Base-by-base conservation (phyloP, 805 yeast species). In the Tetrapisispora namnaoensis region DNA sequence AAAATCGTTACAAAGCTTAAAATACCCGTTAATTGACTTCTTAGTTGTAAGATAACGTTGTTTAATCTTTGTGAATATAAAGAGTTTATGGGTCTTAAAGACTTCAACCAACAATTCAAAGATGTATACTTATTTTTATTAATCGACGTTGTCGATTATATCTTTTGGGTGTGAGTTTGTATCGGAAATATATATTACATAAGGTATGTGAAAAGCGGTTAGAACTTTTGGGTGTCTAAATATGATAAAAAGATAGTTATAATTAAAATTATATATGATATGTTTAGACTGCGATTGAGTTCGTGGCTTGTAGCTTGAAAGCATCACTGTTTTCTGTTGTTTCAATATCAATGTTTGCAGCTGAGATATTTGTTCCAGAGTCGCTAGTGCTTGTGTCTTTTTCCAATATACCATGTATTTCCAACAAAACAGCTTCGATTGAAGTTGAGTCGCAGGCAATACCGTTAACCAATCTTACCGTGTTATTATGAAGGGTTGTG, bases 391-490 rank as follows among this genome's bases (percentile, higher is more conserved):
- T 50, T 41, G 49, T 47, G 35, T 52, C 55, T 18, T 37, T 44
- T 30, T 49, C 49, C 21, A 53, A 34, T 16, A 51, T 53, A 16
- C 53, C 52, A 52, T 65, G 65, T 16, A 65, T 60, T 34, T 59
- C 65, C 17, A 51, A 45, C 28, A 64, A 46, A 2, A 47, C 46
- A 36, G 39, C 34, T n/a, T 42, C 42, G 16, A 47, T 32, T 3
- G 49, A 34, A 2, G 22, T 24, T 13, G 65, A 52, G 43, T 58
- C 64, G 49, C 70, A 66, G 8, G 66, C 54, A 9, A 66, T 55
- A 45, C 67, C 65, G 42, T 60, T 59, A 9, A 58, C 54, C 18
- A 66, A 44, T 34, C 59, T 57, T 1, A 66, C 51, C 2, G 66
- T 58, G 18, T 54, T 49, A 13, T 46, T 48, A 28, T 32, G 39